Evolutionary conservation across 768 basidiomycete species (phyloP).

Genomic region (Saitozyma sp.): DNA sequence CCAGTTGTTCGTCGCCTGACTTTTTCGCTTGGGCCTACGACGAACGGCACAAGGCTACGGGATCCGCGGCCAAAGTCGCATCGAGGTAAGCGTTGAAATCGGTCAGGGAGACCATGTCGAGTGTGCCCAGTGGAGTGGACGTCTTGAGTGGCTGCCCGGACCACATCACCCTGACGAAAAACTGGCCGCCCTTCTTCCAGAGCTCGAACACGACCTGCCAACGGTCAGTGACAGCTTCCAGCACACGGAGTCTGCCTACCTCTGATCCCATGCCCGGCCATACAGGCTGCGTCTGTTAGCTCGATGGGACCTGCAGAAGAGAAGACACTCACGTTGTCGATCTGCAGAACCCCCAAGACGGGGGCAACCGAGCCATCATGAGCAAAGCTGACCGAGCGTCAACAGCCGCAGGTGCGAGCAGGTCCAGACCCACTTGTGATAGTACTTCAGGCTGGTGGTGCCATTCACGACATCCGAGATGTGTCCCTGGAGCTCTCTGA

Average conservation of each 20-base stretch:
- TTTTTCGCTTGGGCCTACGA: neutral
- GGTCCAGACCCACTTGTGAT: slow-evolving; percentile 24
- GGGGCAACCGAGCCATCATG: slow-evolving; percentile 41
- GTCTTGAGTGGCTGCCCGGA: slow-evolving; percentile 37
- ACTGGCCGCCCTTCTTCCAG: slow-evolving; percentile 17
- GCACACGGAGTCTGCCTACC: neutral
- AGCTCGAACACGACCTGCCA: slow-evolving; percentile 31
- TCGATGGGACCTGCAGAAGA: neutral
- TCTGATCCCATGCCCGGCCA: slow-evolving; percentile 47
- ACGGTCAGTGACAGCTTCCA: neutral
- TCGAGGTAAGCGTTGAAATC: slow-evolving; percentile 18
- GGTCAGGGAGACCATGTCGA: slow-evolving; percentile 25
- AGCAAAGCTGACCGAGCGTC: slow-evolving; percentile 23
- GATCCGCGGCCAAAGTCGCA: slow-evolving; percentile 14
- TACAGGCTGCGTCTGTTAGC: slow-evolving; percentile 3
- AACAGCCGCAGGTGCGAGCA: neutral
- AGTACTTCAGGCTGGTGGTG: slow-evolving; percentile 16
- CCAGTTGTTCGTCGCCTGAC: neutral
- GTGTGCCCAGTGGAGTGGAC: slow-evolving; percentile 34
- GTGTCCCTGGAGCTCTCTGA: slow-evolving; percentile 28
- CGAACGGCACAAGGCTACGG: slow-evolving; percentile 14
- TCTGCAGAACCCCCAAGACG: slow-evolving; percentile 37
- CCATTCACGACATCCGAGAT: slow-evolving; percentile 14
- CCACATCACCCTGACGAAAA: slow-evolving; percentile 27
- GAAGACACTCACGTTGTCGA: slow-evolving; percentile 13